Percentiles rank a stretch among this genome's conserved stretches.
phyloP scores from a whole-genome alignment of 2,329 filamentous ascomycete species.

The Botrytis sinoallii region DNA sequence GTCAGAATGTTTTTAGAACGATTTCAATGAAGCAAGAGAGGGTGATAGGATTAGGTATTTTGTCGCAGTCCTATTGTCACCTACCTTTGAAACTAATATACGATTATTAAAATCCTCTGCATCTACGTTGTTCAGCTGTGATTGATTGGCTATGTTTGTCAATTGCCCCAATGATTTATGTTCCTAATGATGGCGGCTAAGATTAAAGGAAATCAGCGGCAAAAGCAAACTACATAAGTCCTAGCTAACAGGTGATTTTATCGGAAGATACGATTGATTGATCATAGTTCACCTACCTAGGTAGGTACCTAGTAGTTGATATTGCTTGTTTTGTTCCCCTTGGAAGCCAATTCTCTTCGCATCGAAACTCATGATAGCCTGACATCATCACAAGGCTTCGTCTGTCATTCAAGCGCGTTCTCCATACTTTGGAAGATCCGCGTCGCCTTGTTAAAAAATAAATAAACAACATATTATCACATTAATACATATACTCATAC shows the following conservation, averaged over 20 bases:
- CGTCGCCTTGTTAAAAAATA: constrained; percentile 7
- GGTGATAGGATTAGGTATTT: not conserved
- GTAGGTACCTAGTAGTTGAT: not conserved
- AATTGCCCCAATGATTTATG: not conserved
- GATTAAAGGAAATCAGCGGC: not conserved
- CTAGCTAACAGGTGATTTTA: not conserved
- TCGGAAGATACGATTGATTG: not conserved
- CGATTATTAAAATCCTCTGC: not conserved
- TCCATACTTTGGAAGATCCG: constrained; percentile 11
- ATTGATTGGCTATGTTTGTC: not conserved
- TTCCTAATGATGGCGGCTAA: not conserved
- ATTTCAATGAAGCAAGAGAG: not conserved
- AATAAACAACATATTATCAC: constrained; percentile 6
- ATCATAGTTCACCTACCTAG: not conserved
- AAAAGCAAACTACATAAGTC: constrained; percentile 3
- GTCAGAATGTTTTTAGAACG: constrained; percentile 6
- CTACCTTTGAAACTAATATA: not conserved
- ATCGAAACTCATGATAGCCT: constrained; percentile 8
- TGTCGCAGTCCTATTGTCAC: not conserved
- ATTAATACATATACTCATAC: not conserved
- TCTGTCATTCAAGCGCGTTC: constrained; percentile 15
- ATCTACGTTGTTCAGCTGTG: not conserved
- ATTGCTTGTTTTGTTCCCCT: not conserved
- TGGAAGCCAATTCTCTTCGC: not conserved
- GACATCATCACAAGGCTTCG: constrained; percentile 21